Conservation (phyloP, 768 basidiomycete species). For the Hericium alpestre region DNA sequence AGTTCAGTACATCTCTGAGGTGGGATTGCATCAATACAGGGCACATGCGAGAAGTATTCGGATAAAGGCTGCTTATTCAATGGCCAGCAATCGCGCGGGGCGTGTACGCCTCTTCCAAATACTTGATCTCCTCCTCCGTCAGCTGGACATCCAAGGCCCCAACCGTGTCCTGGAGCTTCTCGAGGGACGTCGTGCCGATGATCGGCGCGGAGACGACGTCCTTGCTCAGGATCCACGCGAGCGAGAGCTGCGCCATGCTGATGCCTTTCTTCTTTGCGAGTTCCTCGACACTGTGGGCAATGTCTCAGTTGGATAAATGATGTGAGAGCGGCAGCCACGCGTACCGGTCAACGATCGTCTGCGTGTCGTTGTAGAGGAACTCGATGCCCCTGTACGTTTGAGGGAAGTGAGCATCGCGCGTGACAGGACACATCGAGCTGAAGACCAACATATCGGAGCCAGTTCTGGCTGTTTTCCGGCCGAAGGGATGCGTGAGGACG, state of each 20-base stretch:
- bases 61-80: too few species aligned
- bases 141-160: too few species aligned
- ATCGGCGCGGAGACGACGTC: not conserved
- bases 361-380: constrained; percentile 1
- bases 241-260: constrained; percentile 27
- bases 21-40: too few species aligned
- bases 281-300: constrained; percentile 16
- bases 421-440: not conserved
- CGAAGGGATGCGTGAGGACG: constrained; percentile 16
- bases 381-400: constrained; percentile 1
- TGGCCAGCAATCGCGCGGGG: too few species aligned
- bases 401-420: not conserved
- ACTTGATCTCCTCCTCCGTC: too few species aligned
- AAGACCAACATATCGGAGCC: constrained; percentile 17
- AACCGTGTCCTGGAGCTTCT: too few species aligned
- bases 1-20: too few species aligned
- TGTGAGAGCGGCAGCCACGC: not conserved
- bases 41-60: too few species aligned
- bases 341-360: not conserved
- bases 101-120: too few species aligned
- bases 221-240: constrained; percentile 24
- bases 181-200: too few species aligned
- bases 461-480: constrained; percentile 9
- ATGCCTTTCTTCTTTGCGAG: constrained; percentile 23
- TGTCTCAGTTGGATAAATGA: not conserved